Evolutionary conservation across 768 basidiomycete genomes (phyloP).

Genomic region (Tricholoma sp.): DNA sequence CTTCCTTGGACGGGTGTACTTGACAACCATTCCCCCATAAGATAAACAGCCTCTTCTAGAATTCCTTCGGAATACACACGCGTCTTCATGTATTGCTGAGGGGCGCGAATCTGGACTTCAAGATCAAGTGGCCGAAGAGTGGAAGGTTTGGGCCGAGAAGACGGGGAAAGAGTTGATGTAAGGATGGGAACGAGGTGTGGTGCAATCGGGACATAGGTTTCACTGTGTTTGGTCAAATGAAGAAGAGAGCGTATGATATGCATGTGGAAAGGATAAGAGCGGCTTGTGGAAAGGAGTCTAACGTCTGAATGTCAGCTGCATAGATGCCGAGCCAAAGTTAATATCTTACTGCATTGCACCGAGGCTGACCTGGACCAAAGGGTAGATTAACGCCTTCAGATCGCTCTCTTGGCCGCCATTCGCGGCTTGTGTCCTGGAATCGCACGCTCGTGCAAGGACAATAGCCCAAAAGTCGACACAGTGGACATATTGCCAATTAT

Average conservation of each 20-base stretch:
- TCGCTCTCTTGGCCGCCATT: slow-evolving; percentile 63
- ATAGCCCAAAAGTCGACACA: slow-evolving; percentile 95
- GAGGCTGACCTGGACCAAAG: slow-evolving; percentile 89
- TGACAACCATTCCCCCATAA: slow-evolving; percentile 80
- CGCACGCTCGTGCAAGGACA: slow-evolving; percentile 80
- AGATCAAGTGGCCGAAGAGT: slow-evolving; percentile 88
- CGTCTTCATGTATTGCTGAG: slow-evolving; percentile 85
- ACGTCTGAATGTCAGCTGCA: slow-evolving; percentile 11
- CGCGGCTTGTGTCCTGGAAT: slow-evolving; percentile 46
- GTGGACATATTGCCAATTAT: slow-evolving; percentile 99
- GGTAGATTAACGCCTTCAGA: slow-evolving; percentile 87
- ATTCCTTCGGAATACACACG: slow-evolving; percentile 80
- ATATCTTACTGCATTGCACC: slow-evolving; percentile 83
- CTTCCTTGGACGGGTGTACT: slow-evolving; percentile 68
- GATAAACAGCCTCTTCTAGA: slow-evolving; percentile 73
- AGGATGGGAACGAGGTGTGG: slow-evolving; percentile 87
- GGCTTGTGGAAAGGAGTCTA: slow-evolving; percentile 85
- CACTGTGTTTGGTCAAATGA: slow-evolving; percentile 78
- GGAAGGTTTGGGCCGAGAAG: slow-evolving; percentile 73
- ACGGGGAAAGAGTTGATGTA: slow-evolving; percentile 61
- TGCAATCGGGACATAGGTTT: slow-evolving; percentile 82
- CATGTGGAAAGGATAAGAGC: slow-evolving; percentile 93
- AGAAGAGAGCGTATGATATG: slow-evolving; percentile 87
- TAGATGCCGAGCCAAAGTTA: slow-evolving; percentile 7
- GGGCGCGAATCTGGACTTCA: slow-evolving; percentile 80